These are phyloP conservation scores for Aspergillus sclerotioniger DNA, from an alignment of 495 filamentous ascomycete genomes.

Conservation along the genomic window DNA sequence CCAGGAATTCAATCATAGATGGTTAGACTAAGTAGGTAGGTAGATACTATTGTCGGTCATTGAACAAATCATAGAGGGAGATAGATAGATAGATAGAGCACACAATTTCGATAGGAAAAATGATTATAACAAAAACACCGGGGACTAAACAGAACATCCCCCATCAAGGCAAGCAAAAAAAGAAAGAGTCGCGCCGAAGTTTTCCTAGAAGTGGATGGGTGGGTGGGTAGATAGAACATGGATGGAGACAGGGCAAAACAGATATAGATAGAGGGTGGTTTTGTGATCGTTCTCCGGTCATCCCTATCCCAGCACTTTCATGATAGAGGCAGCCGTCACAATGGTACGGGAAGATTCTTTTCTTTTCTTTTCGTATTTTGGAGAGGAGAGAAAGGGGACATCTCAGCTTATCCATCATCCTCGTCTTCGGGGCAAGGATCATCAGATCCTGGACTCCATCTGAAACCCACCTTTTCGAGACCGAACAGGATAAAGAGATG, in stretches of 20 bases:
- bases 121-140: background rate
- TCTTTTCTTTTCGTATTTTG: background rate
- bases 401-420: background rate
- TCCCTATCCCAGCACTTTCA: background rate
- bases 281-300: too few species aligned
- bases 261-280: background rate
- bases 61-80: background rate
- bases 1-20: too few species aligned
- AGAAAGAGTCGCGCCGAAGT: background rate
- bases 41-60: background rate
- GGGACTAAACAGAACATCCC: background rate
- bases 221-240: background rate
- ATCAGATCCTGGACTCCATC: background rate
- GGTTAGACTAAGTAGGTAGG: too few species aligned
- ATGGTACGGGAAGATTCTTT: background rate
- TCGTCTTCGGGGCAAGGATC: background rate
- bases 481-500: background rate
- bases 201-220: background rate
- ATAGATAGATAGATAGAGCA: too few species aligned
- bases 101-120: background rate
- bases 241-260: background rate
- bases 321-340: background rate
- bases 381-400: background rate
- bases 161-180: slow-evolving; percentile 6
- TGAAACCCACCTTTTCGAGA: background rate